Evolutionary conservation across 495 filamentous ascomycete genomes (phyloP).

Genomic region (Penicillium subrubescens): DNA sequence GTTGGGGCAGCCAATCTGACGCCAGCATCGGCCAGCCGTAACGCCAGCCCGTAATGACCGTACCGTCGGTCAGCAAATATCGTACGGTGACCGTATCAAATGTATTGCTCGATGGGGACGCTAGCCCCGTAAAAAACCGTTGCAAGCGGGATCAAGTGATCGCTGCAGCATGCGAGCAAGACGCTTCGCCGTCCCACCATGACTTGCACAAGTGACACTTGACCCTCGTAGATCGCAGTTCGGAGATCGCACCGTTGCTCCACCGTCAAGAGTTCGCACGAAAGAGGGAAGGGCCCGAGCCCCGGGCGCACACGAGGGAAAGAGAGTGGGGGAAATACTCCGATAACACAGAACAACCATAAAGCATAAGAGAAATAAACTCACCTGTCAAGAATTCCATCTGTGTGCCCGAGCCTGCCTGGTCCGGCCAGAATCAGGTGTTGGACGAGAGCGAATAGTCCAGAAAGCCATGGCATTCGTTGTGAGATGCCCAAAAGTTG

Average conservation of each 20-base stretch:
- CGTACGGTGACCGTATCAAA: constrained; percentile 36
- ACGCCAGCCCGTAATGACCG: constrained; percentile 42
- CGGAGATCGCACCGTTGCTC: constrained; percentile 41
- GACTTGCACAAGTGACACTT: constrained; percentile 33
- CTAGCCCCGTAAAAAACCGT: background rate
- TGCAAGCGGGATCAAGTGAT: constrained; percentile 65
- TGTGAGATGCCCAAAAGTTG: constrained; percentile 67
- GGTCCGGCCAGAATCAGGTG: constrained; percentile 70
- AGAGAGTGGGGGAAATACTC: constrained; percentile 24
- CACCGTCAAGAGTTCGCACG: constrained; percentile 32
- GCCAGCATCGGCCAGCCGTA: constrained; percentile 18
- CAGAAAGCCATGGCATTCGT: constrained; percentile 86
- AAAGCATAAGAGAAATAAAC: constrained; percentile 41
- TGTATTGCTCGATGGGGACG: background rate
- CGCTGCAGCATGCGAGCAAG: constrained; percentile 62
- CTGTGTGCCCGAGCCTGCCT: constrained; percentile 69
- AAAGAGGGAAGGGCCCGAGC: constrained; percentile 25
- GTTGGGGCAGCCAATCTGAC: constrained; percentile 26
- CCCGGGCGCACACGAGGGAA: constrained; percentile 28
- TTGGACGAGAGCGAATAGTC: constrained; percentile 70
- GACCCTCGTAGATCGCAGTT: constrained; percentile 43
- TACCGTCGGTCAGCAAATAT: constrained; percentile 24
- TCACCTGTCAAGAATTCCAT: constrained; percentile 89
- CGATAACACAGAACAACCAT: constrained; percentile 8
- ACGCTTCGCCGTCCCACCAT: constrained; percentile 36